phyloP scores from a whole-genome alignment of 441 rosid species.

The Arabidopsis hybrid region DNA sequence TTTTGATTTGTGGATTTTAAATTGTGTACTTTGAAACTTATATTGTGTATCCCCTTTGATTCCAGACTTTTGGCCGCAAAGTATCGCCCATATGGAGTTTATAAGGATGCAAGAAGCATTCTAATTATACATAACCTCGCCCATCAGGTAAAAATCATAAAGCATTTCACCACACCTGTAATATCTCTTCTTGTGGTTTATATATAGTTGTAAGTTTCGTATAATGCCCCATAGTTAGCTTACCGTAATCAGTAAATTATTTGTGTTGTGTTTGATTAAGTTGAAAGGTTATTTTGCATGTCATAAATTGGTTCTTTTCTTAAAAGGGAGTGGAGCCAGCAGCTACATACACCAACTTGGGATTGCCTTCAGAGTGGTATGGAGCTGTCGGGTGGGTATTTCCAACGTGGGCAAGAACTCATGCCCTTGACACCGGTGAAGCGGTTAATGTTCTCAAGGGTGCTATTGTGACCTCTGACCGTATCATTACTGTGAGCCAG shows the following conservation, averaged over 20 bases:
- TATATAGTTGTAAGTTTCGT: background rate
- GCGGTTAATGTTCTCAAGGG: slow-evolving; percentile 96
- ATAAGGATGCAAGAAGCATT: slow-evolving; percentile 84
- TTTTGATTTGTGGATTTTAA: background rate
- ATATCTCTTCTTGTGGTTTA: slow-evolving; percentile 3
- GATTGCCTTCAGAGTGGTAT: slow-evolving; percentile 86
- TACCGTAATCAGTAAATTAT: too few relatives aligned
- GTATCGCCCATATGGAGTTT: slow-evolving; percentile 84
- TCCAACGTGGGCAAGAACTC: slow-evolving; percentile 97
- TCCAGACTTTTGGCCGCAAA: slow-evolving; percentile 90
- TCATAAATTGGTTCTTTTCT: slow-evolving; percentile 1
- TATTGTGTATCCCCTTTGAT: slow-evolving; percentile 13
- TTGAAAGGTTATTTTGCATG: background rate
- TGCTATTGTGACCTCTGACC: slow-evolving; percentile 92
- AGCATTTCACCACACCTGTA: background rate
- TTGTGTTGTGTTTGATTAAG: too few relatives aligned
- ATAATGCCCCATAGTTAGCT: too few relatives aligned
- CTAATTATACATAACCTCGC: slow-evolving; percentile 92
- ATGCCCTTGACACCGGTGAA: slow-evolving; percentile 98
- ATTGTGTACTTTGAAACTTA: background rate
- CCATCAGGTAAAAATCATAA: slow-evolving; percentile 71
- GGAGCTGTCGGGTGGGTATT: slow-evolving; percentile 96
- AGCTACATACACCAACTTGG: slow-evolving; percentile 69
- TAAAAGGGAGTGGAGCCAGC: slow-evolving; percentile 97
- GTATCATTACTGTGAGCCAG: slow-evolving; percentile 94